These are phyloP conservation scores for Phyllostachys edulis DNA, from an alignment of 176 grass and related monocot genomes.

Conservation along the genomic window DNA sequence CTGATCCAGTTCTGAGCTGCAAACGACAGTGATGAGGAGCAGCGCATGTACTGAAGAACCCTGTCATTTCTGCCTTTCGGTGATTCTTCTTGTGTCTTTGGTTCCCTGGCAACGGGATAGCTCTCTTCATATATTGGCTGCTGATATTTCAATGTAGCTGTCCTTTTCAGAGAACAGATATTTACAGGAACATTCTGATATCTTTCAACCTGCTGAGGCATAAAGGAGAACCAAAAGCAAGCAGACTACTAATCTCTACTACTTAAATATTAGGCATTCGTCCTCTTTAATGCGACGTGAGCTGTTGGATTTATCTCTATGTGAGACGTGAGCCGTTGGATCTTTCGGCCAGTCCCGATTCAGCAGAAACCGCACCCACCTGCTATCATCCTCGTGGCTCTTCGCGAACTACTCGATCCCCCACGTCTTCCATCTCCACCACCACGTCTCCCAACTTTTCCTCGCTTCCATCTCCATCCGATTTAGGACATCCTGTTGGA, in stretches of 20 bases:
- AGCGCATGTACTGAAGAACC: conserved; percentile 30
- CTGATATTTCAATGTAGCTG: conserved; percentile 40
- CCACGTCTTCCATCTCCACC: no score
- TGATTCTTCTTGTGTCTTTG: conserved; percentile 23
- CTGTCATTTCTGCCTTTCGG: conserved; percentile 30
- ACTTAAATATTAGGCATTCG: no score
- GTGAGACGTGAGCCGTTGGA: no score
- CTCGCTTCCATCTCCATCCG: no score
- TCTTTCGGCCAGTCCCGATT: no score
- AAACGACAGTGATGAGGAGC: conserved; percentile 21
- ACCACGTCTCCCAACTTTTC: no score
- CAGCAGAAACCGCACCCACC: no score
- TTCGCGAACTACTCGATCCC: no score
- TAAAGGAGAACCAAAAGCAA: conserved; percentile 26
- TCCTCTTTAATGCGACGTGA: no score
- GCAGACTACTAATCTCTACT: not conserved
- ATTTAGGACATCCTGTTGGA: no score
- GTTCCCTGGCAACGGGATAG: conserved; percentile 5
- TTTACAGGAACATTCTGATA: conserved; percentile 19
- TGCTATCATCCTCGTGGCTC: no score
- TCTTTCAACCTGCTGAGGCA: not conserved
- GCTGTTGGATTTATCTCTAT: no score
- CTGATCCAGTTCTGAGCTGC: conserved; percentile 11
- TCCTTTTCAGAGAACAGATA: conserved; percentile 41
- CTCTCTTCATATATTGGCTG: conserved; percentile 39